Evolutionary conservation across 768 basidiomycete genomes (phyloP), one percentile per base, ranked within the genome.

Genomic region (Suillus plorans): DNA sequence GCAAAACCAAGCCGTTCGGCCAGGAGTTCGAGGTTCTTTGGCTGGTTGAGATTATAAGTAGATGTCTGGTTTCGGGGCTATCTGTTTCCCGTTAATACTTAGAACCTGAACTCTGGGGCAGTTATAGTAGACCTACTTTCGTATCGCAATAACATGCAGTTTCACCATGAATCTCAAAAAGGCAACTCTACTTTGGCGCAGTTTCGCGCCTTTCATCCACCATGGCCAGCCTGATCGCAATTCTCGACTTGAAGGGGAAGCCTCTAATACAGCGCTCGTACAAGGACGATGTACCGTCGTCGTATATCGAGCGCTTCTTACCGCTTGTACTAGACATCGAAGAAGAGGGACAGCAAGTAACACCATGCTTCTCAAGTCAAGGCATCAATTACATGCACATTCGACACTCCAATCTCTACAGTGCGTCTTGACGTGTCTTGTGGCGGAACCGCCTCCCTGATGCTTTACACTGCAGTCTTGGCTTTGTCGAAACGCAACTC

Each of bases 311-410:
- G 74, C 87, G 92, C 55, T 99, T 99, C 76, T 84, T 99, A 42
- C 97, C 97, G 0, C 85, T 97, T 36, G 80, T 98, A 31, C 87
- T 98, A 42, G 97, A 99, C 36, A 89, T 97, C 73, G 97, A 99
- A 77, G 97, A 99, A 80, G 97, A 99, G 64, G 94, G 94, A 42
- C 90, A 95, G 69, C 95, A 95, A 71, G 91, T 98, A 34, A 95
- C 94, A 7, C 97, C 97, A 1, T 99, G 97, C 79, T 94, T 99
- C 82, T 92, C 96, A 4, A 89, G 86, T 68, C 92, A 95, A 71
- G 97, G 97, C 16, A 82, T 99, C 80, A 99, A 99, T 78, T 99
- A 96, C 80, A 92, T 98, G 90, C 95, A 99, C 76, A 98, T 99
- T 73, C 86, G 97, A 36, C 97, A 99, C 76, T 97, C 94, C 55